Base-by-base conservation (phyloP, 768 basidiomycete genomes). In the Scleroderma bovista region DNA sequence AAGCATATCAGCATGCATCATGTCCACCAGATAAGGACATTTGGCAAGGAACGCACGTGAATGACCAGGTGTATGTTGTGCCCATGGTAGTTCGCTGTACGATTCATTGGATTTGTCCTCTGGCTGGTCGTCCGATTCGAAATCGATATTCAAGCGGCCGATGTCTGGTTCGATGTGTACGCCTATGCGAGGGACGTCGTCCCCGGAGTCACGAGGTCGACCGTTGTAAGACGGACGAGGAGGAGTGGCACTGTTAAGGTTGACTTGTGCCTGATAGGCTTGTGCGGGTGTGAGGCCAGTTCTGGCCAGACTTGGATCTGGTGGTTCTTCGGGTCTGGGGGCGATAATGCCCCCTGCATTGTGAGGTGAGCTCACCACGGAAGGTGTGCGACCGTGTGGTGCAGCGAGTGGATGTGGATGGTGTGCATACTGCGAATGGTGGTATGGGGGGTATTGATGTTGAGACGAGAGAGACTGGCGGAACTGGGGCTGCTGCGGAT, bases 211-310 rank as follows among this genome's bases (percentile, higher is more conserved):
- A 52, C 62, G 50, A 11, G 63, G 51, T 13, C 46, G 41, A 51
- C 67, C 68, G 44, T 72, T 67, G 53, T 48, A 68, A 50, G 66
- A 34, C 62, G 59, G 48, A 57, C 40, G 40, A 59, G 56, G 67
- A 15, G 57, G 60, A 42, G 67, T 59, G 37, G 75, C 69, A 50
- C 65, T 72, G 58, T 74, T 79, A 51, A 67, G 68, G 58, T 81
- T 82, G 41, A 88, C 75, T 64, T 90, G 86, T 8, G 83, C 80
- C 60, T 88, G 89, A 69, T 89, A 90, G 32, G 85, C 83, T 64
- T 91, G 88, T 10, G 86, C 84, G 39, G 86, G 81, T 3, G 86
- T 86, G 46, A 88, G 75, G 3, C 80, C 82, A 32, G 75, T 69
- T 48, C 70, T 72, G 16, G 73, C 78, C 53, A 71, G 71, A 40